phyloP scores from a whole-genome alignment of 106 monocot genomes.

The Phalaenopsis equestris region DNA sequence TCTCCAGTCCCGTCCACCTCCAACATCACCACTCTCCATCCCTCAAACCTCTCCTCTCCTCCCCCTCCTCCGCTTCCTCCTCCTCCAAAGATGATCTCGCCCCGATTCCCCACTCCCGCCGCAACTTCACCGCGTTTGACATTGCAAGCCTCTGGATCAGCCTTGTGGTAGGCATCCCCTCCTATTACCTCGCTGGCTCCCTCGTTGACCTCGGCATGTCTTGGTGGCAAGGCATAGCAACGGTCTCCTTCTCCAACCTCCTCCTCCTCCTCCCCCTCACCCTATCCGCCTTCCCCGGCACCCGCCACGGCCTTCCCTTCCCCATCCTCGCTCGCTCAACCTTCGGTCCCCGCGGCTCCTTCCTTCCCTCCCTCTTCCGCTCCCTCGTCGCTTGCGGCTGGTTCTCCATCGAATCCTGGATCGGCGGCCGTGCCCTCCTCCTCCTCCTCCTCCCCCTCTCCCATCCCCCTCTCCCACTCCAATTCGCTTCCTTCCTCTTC shows the following conservation, averaged over 20 bases:
- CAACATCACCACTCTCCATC: background rate
- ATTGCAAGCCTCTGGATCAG: conserved; percentile 64
- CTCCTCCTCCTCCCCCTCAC: conserved; percentile 45
- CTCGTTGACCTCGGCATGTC: conserved; percentile 76
- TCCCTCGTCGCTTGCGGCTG: conserved; percentile 92
- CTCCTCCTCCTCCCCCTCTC: conserved; percentile 62
- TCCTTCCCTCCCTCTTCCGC: conserved; percentile 69
- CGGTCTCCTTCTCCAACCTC: conserved; percentile 43
- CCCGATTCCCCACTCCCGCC: conserved; percentile 30
- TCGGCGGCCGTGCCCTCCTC: conserved; percentile 72
- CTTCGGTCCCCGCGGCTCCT: conserved; percentile 70
- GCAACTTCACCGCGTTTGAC: conserved; percentile 44
- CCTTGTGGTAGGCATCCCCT: conserved; percentile 69
- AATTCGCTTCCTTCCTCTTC: conserved; percentile 58
- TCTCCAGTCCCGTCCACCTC: background rate
- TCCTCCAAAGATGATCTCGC: conserved; percentile 26
- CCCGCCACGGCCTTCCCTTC: conserved; percentile 72
- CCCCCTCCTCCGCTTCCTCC: background rate
- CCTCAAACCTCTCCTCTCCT: background rate
- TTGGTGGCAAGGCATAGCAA: conserved; percentile 56
- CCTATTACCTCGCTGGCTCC: conserved; percentile 74
- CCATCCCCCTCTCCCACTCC: conserved; percentile 17
- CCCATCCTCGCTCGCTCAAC: conserved; percentile 80
- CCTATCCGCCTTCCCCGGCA: conserved; percentile 59
- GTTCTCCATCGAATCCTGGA: conserved; percentile 94